Conservation (phyloP, 805 yeast genomes). For the Isabelozyma heimii region DNA sequence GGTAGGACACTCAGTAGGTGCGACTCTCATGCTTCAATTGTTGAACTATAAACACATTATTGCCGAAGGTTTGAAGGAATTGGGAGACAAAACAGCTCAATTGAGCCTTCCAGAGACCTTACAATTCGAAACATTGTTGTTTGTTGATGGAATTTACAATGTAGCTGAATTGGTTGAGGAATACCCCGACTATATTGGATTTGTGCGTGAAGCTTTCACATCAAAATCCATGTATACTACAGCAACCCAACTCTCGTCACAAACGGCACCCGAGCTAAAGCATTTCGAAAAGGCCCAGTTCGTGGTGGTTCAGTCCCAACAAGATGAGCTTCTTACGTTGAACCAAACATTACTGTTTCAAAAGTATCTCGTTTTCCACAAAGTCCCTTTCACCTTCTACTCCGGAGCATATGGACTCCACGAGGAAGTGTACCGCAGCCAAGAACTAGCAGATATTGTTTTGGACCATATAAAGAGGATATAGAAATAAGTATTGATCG, state of each 20-base stretch:
- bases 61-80: conserved; percentile 8
- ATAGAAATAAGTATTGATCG: background rate
- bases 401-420: conserved; percentile 54
- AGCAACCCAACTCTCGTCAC: conserved; percentile 23
- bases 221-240: conserved; percentile 12
- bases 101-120: background rate
- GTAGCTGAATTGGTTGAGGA: conserved; percentile 50
- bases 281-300: conserved; percentile 12
- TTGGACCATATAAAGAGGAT: background rate
- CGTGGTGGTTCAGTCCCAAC: conserved; percentile 54
- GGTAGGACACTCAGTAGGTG: conserved; percentile 83
- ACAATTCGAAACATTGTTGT: conserved; percentile 15
- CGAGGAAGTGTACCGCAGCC: conserved; percentile 56
- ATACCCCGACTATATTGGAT: conserved; percentile 56
- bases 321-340: conserved; percentile 62
- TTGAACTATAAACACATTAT: conserved; percentile 24
- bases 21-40: conserved; percentile 60
- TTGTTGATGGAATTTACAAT: conserved; percentile 73
- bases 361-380: conserved; percentile 23
- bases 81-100: background rate
- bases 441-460: conserved; percentile 29
- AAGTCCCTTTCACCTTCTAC: conserved; percentile 5
- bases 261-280: background rate
- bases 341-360: conserved; percentile 47
- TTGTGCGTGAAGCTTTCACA: conserved; percentile 59